Conservation (phyloP, 208 protist species). For the Acanthamoeba triangularis region DNA sequence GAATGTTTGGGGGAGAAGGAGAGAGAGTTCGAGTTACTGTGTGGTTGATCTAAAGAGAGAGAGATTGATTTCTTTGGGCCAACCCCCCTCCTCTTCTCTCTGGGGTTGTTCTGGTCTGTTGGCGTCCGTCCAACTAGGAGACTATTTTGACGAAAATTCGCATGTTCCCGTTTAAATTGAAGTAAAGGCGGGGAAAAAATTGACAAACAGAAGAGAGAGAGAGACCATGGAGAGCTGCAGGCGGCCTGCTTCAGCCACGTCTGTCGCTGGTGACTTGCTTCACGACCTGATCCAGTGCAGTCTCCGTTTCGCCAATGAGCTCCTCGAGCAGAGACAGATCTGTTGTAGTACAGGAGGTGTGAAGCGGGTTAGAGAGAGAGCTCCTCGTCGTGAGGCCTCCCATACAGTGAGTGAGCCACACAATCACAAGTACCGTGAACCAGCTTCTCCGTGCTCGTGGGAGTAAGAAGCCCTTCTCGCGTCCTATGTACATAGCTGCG, state of each 20-base stretch:
- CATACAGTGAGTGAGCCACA: not conserved
- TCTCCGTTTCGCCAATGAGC: not conserved
- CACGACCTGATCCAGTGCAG: conserved; percentile 19
- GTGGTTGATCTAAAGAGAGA: not conserved
- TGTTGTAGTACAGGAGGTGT: not conserved
- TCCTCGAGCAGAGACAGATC: conserved; percentile 27
- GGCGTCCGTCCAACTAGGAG: too few relatives aligned
- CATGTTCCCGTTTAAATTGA: not conserved
- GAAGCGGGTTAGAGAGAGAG: too few relatives aligned
- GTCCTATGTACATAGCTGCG: conserved; percentile 43
- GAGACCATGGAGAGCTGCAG: too few relatives aligned
- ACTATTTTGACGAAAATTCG: not conserved
- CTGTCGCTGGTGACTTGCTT: not conserved
- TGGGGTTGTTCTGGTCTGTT: not conserved
- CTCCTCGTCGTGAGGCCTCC: too few relatives aligned
- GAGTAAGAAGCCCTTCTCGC: not conserved
- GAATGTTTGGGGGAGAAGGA: too few relatives aligned
- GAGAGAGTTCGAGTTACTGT: not conserved
- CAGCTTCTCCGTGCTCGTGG: not conserved
- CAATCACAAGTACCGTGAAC: not conserved
- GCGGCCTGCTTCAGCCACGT: too few relatives aligned
- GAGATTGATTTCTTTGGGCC: not conserved
- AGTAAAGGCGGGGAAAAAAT: too few relatives aligned
- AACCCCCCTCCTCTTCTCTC: not conserved
- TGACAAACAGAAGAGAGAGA: too few relatives aligned